Percentiles rank a stretch among this genome's conserved stretches.
Evolutionary conservation across 1,284 basidiomycete genomes (phyloP).

Genomic region (Moniliophthora roreri): DNA sequence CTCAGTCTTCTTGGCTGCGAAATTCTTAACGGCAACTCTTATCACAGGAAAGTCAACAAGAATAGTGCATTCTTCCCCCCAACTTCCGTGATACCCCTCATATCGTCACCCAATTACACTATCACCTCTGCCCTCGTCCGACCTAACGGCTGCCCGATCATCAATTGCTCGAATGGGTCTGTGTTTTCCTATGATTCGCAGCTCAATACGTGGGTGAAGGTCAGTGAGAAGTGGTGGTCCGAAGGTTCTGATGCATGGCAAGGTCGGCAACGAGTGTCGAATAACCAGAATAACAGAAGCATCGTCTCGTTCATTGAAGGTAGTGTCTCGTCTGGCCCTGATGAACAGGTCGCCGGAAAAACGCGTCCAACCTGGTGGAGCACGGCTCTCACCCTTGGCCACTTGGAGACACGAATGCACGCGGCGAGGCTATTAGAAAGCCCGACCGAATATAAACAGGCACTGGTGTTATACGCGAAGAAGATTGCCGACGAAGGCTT

Average conservation of each 20-base stretch:
- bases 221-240: conserved; percentile 80
- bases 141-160: conserved; percentile 75
- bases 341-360: conserved; percentile 39
- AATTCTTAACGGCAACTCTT: conserved; percentile 9
- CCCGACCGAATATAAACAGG: conserved; percentile 78
- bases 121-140: conserved; percentile 65
- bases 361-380: conserved; percentile 74
- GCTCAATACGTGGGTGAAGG: conserved; percentile 67
- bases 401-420: conserved; percentile 80
- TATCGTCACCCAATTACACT: conserved; percentile 52
- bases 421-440: conserved; percentile 75
- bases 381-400: conserved; percentile 76
- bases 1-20: conserved; percentile 11
- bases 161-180: conserved; percentile 73
- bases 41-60: conserved; percentile 69
- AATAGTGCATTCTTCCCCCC: conserved; percentile 64
- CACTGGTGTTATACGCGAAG: conserved; percentile 75
- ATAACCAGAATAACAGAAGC: conserved; percentile 36
- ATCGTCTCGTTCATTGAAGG: conserved; percentile 57
- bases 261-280: conserved; percentile 53
- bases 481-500: conserved; percentile 86
- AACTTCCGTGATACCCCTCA: conserved; percentile 58
- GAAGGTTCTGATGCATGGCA: conserved; percentile 82
- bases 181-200: conserved; percentile 76
- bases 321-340: conserved; percentile 42